A percentile compares a stretch with the other conserved stretches of the same genome.
Conservation (phyloP, 768 basidiomycete species). For the Tricholoma sp. region DNA sequence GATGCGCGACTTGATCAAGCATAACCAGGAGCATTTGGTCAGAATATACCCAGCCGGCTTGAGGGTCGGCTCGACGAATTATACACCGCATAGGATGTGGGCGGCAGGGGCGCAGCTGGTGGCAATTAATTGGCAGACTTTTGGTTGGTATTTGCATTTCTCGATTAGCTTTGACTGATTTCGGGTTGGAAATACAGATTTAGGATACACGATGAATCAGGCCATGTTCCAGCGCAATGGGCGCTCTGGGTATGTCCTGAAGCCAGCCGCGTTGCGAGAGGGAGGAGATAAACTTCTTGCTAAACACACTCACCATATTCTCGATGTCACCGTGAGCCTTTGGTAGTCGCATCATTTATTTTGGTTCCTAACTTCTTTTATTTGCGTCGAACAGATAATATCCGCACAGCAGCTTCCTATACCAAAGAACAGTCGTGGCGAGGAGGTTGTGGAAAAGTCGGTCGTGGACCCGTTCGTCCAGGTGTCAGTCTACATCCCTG, state of each 20-base stretch:
- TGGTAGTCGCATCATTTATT: not conserved
- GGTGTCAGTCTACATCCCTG: constrained; percentile 70
- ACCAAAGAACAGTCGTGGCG: constrained; percentile 55
- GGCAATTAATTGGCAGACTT: constrained; percentile 97
- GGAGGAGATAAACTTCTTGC: constrained; percentile 54
- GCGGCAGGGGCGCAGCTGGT: constrained; percentile 83
- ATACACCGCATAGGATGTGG: constrained; percentile 87
- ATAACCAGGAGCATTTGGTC: constrained; percentile 78
- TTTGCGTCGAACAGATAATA: constrained; percentile 35
- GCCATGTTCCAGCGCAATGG: constrained; percentile 95
- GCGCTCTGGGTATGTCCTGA: constrained; percentile 85
- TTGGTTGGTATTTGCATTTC: constrained; percentile 43
- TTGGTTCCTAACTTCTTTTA: not conserved
- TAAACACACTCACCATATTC: constrained; percentile 48
- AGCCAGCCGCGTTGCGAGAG: constrained; percentile 72
- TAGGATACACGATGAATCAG: constrained; percentile 88
- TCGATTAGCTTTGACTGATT: not conserved
- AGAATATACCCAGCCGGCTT: constrained; percentile 84
- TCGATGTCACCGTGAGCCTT: constrained; percentile 55
- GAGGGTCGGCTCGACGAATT: constrained; percentile 81
- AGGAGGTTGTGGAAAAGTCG: constrained; percentile 53
- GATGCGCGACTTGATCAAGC: constrained; percentile 74
- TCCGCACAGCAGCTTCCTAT: constrained; percentile 89
- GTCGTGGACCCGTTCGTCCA: constrained; percentile 74
- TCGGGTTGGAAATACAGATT: constrained; percentile 41